phyloP scores from a whole-genome alignment of 306 rosid species.

The Oxytropis ochrocephala region DNA sequence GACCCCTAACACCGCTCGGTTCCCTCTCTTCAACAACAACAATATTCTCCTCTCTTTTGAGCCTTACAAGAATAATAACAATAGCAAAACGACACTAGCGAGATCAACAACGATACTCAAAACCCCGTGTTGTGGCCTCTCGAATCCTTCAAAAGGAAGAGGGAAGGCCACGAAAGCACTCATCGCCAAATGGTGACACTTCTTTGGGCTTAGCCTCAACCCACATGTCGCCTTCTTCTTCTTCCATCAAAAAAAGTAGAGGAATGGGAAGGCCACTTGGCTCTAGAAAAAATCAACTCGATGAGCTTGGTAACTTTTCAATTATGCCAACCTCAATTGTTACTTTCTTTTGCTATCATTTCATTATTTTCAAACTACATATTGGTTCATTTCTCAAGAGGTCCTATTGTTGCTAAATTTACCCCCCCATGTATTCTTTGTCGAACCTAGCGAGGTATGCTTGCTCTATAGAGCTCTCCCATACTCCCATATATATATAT shows the following conservation, averaged over 20 bases:
- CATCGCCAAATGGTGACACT: constrained; percentile 61
- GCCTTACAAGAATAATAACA: too few species aligned
- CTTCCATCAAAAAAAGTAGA: constrained; percentile 35
- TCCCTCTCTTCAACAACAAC: too few species aligned
- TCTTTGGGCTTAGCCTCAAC: constrained; percentile 55
- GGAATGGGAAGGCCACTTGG: constrained; percentile 74
- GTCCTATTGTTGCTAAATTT: constrained; percentile 45
- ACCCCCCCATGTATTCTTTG: constrained; percentile 69
- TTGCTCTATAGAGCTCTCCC: neutral
- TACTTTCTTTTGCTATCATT: neutral
- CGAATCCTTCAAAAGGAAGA: constrained; percentile 62
- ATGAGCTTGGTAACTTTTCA: constrained; percentile 41
- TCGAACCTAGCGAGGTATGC: constrained; percentile 65
- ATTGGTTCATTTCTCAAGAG: constrained; percentile 31
- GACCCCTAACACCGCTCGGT: constrained; percentile 42
- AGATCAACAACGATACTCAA: neutral
- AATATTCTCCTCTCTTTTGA: too few species aligned
- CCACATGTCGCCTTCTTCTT: constrained; percentile 22
- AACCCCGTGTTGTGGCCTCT: constrained; percentile 33
- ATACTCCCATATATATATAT: neutral
- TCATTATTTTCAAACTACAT: neutral
- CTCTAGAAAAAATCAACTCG: constrained; percentile 65
- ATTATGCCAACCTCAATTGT: neutral
- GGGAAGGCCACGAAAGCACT: constrained; percentile 85
- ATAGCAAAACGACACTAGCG: too few species aligned